Conservation (phyloP, 2,329 filamentous ascomycete species). For the Colletotrichum euphorbiae region DNA sequence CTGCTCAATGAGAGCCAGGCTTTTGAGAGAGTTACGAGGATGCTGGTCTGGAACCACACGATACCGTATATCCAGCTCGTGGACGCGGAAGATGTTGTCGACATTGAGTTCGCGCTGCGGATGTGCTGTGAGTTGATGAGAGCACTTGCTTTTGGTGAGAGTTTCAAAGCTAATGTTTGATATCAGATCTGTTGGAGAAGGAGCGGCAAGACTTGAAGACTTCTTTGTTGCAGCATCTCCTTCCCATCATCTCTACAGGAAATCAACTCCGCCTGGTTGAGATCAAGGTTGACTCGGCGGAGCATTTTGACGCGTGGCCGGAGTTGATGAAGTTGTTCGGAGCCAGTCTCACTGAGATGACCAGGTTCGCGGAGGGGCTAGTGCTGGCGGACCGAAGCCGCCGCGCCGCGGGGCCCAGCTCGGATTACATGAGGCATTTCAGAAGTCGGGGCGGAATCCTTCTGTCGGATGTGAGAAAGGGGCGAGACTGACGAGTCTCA, state of each 20-base stretch:
- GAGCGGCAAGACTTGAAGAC: conserved; percentile 38
- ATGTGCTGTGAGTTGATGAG: conserved; percentile 35
- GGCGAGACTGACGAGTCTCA: conserved; percentile 16
- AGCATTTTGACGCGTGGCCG: conserved; percentile 38
- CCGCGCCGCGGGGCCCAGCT: conserved; percentile 32
- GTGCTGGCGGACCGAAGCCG: conserved; percentile 31
- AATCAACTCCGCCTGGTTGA: conserved; percentile 38
- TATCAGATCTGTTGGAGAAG: conserved; percentile 34
- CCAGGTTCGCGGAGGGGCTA: conserved; percentile 33
- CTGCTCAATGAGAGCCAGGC: conserved; percentile 34
- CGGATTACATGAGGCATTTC: conserved; percentile 38
- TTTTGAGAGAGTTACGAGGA: conserved; percentile 37
- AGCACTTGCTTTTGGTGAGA: conserved; percentile 7
- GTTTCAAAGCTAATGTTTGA: background rate
- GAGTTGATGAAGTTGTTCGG: conserved; percentile 39
- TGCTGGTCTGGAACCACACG: conserved; percentile 36
- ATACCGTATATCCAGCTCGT: conserved; percentile 36
- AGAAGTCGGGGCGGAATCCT: conserved; percentile 34
- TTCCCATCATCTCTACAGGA: conserved; percentile 37
- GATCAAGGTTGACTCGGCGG: conserved; percentile 40
- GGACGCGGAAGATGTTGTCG: conserved; percentile 34
- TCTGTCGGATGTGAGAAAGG: conserved; percentile 28
- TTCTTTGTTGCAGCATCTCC: conserved; percentile 34
- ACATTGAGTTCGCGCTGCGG: conserved; percentile 37
- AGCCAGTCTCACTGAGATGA: conserved; percentile 35